Evolutionary conservation across 805 yeast genomes (phyloP), one percentile per base, ranked within the genome.

Genomic region (Candida loeiensis): DNA sequence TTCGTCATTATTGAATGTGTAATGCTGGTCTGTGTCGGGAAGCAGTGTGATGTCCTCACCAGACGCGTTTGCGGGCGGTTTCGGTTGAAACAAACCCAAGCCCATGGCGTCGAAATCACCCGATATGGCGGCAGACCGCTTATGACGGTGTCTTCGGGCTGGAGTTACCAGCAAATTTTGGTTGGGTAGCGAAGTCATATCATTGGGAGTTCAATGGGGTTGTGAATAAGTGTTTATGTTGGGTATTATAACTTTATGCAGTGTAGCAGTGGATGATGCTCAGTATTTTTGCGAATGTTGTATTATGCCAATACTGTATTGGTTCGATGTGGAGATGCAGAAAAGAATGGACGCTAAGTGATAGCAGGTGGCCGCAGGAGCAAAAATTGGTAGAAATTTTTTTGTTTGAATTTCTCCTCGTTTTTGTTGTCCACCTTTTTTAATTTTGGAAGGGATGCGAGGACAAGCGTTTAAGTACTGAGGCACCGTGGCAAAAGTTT

Each of bases 81-180:
- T 15, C 4, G 33, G 61, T 4, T 64, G 58, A 38, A 64, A 63
- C 26, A 66, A 46, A 1, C 71, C 71, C 26, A 64, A 46, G 5
- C 71, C 73, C 36, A 56, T 50, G 6, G 56, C 54, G 50, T 85
- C 93, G 55, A 86, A 84, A 56, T 88, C 95, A 3, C 93, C 93
- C 6, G 93, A 84, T 5, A 88, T 82, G 0, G 95, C 95, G 16
- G 91, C 89, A 0, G 95, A 87, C 38, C 96, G 67, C 53, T 86
- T 77, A 54, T 88, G 96, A 33, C 85, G 76, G 61, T 88, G 96
- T 1, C 80, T 77, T 46, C 77, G 42, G 3, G 37, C 21, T 9
- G 42, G 42, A 9, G 42, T 32, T 13, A 29, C 42, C 42, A 26
- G 42, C 24, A 39, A 39, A 24, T 39, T 29, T 31, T 19, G 40